Conservation (phyloP, 1,139 yeast genomes). For the Candida glucosophila region DNA sequence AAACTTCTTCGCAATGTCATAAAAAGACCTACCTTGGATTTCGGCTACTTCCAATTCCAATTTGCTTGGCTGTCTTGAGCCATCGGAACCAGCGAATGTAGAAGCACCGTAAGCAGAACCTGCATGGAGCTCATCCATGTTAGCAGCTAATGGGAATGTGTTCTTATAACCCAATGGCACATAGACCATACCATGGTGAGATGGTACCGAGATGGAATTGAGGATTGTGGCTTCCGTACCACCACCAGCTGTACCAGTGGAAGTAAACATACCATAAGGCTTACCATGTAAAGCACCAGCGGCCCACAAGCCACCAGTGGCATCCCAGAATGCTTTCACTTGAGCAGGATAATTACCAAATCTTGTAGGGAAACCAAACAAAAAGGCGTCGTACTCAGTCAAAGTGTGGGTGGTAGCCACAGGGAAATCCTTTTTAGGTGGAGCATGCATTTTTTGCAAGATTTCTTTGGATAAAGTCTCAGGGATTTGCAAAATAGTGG, state of each 20-base stretch:
- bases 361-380: conserved; percentile 81
- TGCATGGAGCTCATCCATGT: conserved; percentile 67
- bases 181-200: conserved; percentile 73
- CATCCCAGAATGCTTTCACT: conserved; percentile 74
- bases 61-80: conserved; percentile 63
- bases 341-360: conserved; percentile 79
- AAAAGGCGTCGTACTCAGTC: conserved; percentile 59
- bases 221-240: conserved; percentile 70
- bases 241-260: conserved; percentile 81
- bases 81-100: conserved; percentile 68
- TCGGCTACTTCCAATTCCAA: conserved; percentile 57
- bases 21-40: conserved; percentile 59
- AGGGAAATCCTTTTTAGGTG: conserved; percentile 62
- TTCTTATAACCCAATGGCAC: conserved; percentile 76
- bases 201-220: conserved; percentile 57
- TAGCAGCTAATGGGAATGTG: conserved; percentile 49
- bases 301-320: conserved; percentile 81
- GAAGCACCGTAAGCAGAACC: conserved; percentile 91
- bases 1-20: conserved; percentile 23
- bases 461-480: conserved; percentile 67
- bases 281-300: conserved; percentile 67
- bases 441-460: conserved; percentile 49
- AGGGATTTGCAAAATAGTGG: conserved; percentile 68
- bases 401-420: conserved; percentile 56
- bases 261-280: conserved; percentile 65